These are phyloP conservation scores for Exophiala xenobiotica DNA, from an alignment of 2,329 filamentous ascomycete genomes.

Conservation along the genomic window DNA sequence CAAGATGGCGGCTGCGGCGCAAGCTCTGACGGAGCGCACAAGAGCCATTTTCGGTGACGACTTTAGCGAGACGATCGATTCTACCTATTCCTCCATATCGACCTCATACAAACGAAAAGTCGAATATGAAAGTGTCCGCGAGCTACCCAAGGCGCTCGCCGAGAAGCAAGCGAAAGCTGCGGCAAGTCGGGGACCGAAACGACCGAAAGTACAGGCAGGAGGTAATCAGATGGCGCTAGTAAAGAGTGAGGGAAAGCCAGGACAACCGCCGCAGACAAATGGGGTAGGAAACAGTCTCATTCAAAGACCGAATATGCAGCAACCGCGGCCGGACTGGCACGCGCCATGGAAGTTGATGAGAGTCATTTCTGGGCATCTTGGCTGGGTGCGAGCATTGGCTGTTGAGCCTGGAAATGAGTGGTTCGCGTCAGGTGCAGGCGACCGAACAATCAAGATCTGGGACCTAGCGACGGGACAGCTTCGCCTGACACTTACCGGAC, in stretches of 20 bases:
- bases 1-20: conserved; percentile 31
- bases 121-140: conserved; percentile 77
- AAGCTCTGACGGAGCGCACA: conserved; percentile 45
- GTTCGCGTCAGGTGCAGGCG: conserved; percentile 94
- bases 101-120: conserved; percentile 47
- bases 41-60: conserved; percentile 49
- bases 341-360: conserved; percentile 98
- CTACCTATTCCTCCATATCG: conserved; percentile 40
- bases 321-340: conserved; percentile 88
- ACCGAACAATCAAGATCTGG: conserved; percentile 98
- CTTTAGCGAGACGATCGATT: conserved; percentile 46
- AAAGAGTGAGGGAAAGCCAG: conserved; percentile 40
- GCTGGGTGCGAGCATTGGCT: conserved; percentile 86
- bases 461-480: conserved; percentile 86
- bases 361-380: conserved; percentile 93
- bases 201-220: conserved; percentile 55
- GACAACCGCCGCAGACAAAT: conserved; percentile 35
- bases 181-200: conserved; percentile 63
- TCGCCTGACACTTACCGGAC: conserved; percentile 82
- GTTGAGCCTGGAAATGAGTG: conserved; percentile 96
- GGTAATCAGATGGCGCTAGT: conserved; percentile 67
- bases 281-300: conserved; percentile 51
- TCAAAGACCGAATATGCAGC: conserved; percentile 62
- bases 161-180: conserved; percentile 70
- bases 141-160: conserved; percentile 73